phyloP scores from a whole-genome alignment of 345 rosid genomes.

The Bretschneidera sinensis region DNA sequence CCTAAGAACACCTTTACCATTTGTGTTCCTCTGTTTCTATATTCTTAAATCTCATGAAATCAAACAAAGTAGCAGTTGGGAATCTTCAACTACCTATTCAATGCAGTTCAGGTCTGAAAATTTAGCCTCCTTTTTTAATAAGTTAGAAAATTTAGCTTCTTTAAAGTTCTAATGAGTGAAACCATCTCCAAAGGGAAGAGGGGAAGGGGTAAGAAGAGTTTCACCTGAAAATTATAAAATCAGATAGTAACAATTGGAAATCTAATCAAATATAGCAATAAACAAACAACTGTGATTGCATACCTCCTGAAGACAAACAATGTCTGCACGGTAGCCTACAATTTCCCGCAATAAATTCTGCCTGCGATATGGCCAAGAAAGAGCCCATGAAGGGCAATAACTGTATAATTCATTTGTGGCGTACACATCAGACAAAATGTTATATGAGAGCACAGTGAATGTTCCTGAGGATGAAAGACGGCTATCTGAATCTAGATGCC shows the following conservation, averaged over 20 bases:
- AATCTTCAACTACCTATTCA: too few relatives aligned
- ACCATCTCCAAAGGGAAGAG: not conserved
- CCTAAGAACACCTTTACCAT: too few relatives aligned
- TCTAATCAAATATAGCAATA: not conserved
- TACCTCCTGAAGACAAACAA: slow-evolving; percentile 98
- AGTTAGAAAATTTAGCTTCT: too few relatives aligned
- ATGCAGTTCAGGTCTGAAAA: too few relatives aligned
- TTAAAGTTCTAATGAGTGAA: too few relatives aligned
- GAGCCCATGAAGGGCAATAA: slow-evolving; percentile 98
- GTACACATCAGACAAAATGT: slow-evolving; percentile 75
- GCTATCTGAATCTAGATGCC: slow-evolving; percentile 66
- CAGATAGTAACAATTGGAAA: not conserved
- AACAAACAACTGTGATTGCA: not conserved
- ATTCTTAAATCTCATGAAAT: too few relatives aligned
- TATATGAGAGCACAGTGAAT: slow-evolving; percentile 90
- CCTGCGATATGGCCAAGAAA: slow-evolving; percentile 93
- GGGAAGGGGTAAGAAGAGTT: not conserved
- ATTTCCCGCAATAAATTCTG: slow-evolving; percentile 90
- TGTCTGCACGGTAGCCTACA: slow-evolving; percentile 87
- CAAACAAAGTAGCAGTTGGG: too few relatives aligned
- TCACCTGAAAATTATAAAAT: not conserved
- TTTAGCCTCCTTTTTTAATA: too few relatives aligned
- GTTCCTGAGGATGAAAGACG: slow-evolving; percentile 65
- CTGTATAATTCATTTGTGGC: slow-evolving; percentile 78
- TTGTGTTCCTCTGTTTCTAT: too few relatives aligned